Evolutionary conservation across 2,329 filamentous ascomycete species (phyloP).

Genomic region (Hypoxylon sp.): DNA sequence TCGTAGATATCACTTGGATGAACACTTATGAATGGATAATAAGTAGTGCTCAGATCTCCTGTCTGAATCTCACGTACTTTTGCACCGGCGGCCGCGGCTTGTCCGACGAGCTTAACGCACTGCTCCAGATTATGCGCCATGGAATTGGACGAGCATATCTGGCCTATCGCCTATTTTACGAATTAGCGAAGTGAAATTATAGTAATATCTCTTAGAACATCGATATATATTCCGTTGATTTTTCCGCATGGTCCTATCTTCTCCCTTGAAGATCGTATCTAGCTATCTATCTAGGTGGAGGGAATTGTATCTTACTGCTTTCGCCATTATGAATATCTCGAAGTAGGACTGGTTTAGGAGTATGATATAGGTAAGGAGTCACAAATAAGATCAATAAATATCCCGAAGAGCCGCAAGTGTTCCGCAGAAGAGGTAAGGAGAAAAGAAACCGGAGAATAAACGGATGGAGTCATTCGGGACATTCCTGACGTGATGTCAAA

Average conservation of each 20-base stretch:
- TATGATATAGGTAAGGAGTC: conserved; percentile 1
- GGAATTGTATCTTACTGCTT: conserved; percentile 38
- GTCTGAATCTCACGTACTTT: conserved; percentile 61
- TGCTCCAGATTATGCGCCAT: conserved; percentile 82
- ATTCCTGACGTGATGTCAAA: conserved; percentile 26
- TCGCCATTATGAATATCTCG: conserved; percentile 33
- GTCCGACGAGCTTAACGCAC: conserved; percentile 75
- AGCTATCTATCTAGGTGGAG: too few species aligned
- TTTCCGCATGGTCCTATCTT: too few species aligned
- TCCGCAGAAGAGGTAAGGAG: too few species aligned
- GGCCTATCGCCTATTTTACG: conserved; percentile 76
- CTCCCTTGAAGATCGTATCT: too few species aligned
- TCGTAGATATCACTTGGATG: too few species aligned
- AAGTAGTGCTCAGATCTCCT: too few species aligned
- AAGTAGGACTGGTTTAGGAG: background rate
- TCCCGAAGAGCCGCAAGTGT: conserved; percentile 1
- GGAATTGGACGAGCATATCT: conserved; percentile 85
- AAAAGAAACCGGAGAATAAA: conserved; percentile 13
- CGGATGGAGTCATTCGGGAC: conserved; percentile 22
- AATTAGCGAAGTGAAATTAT: conserved; percentile 1
- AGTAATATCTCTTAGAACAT: too few species aligned
- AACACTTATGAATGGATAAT: too few species aligned
- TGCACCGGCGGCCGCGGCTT: conserved; percentile 78
- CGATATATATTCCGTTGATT: too few species aligned
- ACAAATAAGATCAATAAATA: background rate